Base-by-base conservation (phyloP, 78 protist genomes). In the Creolimax fragrantissima region DNA sequence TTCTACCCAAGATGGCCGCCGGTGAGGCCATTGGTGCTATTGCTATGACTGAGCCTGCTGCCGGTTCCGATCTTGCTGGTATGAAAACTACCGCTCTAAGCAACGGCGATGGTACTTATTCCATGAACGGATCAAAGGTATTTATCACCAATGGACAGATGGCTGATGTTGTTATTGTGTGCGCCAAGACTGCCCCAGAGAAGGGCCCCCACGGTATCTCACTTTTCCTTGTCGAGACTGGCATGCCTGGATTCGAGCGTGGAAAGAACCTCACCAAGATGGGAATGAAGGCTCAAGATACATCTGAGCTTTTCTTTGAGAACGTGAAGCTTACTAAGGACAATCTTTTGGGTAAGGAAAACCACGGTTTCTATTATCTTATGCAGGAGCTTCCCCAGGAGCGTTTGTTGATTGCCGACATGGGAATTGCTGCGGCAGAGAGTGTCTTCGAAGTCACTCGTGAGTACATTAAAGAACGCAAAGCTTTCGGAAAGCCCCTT, bases 61-160 rank as follows among this genome's bases (percentile, higher is more conserved):
- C 96, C 2, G 97, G 98, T 0, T 93, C 96, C 5, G 98, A 96
- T 58, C 94, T 96, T 36, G 95, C 94, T 3, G 93, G 94, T 43
- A 91, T 93, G 93, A 3, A 43, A 88, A 92, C 95, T 44, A 90
- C 84, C 3, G 96, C 96, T 32, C 84, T 3, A 45, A 91, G 92
- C 91, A 45, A 91, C 74, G 96, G 92, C 42, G 95, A 95, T 89
- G 97, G 96, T 39, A 6, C 85, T 41, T 95, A 93, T 85, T 83
- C 67, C 44, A 66, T 93, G 45, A 86, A 92, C 36, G 95, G 92
- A 41, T 90, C 83, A 0, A 45, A 45, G 44, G 86, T 83, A 41
- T 93, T 88, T 86, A 94, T 94, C 90, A 91, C 93, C 11, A 94
- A 94, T 66, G 95, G 95, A 3, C 47, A 32, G 43, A 83, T 91